Percentiles rank a stretch among this genome's conserved stretches.
These are phyloP conservation scores for Vickermania spadyakhi DNA, from an alignment of 208 protist species.

Conservation along the genomic window DNA sequence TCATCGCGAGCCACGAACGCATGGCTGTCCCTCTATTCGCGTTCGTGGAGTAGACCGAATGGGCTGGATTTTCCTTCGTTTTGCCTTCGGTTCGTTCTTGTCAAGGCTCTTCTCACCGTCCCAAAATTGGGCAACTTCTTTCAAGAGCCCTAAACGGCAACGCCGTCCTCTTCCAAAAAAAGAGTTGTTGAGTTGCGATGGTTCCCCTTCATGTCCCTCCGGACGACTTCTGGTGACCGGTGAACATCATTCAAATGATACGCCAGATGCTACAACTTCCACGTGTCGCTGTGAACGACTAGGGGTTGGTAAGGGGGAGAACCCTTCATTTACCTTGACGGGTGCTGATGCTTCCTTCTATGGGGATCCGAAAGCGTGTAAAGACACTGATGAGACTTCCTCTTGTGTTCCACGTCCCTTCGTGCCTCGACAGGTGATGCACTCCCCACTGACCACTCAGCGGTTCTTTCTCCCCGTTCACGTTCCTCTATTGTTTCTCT, in stretches of 20 bases:
- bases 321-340: not conserved
- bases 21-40: not conserved
- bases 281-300: too few species aligned
- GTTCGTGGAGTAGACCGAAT: conserved; percentile 10
- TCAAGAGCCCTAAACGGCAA: not conserved
- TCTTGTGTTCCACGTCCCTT: not conserved
- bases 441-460: conserved; percentile 26
- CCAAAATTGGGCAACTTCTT: not conserved
- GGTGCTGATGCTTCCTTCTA: not conserved
- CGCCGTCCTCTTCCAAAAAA: not conserved
- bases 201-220: not conserved
- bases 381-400: not conserved
- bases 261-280: not conserved
- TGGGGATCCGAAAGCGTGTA: not conserved
- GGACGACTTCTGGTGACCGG: not conserved
- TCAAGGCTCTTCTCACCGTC: conserved; percentile 13
- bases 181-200: not conserved
- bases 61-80: conserved; percentile 40
- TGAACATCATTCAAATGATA: not conserved
- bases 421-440: not conserved
- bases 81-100: conserved; percentile 17
- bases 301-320: not conserved
- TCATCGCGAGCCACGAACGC: not conserved
- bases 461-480: conserved; percentile 49
- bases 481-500: conserved; percentile 61